These are phyloP conservation scores for Paradendryphiella salina DNA, from an alignment of 2,329 filamentous ascomycete genomes.

Conservation along the genomic window DNA sequence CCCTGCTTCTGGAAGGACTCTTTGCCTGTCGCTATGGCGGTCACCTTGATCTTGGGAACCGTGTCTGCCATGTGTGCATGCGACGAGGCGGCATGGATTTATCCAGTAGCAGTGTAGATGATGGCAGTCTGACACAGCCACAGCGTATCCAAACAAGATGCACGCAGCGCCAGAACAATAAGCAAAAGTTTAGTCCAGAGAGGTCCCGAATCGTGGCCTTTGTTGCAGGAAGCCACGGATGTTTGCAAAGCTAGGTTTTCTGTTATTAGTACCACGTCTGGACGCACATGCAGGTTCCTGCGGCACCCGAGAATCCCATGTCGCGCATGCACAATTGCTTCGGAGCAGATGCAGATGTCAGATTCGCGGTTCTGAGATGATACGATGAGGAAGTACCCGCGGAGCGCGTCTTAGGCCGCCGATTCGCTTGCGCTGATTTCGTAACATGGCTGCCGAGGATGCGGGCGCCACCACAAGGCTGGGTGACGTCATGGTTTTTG, in stretches of 20 bases:
- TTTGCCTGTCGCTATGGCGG: conserved; percentile 42
- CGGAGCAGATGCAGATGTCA: neutral
- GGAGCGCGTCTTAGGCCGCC: conserved; percentile 5
- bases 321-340: conserved; percentile 1
- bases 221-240: conserved; percentile 22
- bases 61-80: conserved; percentile 42
- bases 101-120: neutral
- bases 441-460: conserved; percentile 1
- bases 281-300: conserved; percentile 6
- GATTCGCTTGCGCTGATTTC: conserved; percentile 1
- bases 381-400: conserved; percentile 8
- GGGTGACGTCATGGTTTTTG: conserved; percentile 10
- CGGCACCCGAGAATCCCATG: conserved; percentile 6
- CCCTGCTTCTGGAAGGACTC: conserved; percentile 39
- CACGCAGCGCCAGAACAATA: neutral
- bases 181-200: neutral
- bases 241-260: conserved; percentile 11
- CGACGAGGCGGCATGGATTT: conserved; percentile 21
- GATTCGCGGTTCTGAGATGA: neutral
- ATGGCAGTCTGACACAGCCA: neutral
- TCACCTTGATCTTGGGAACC: conserved; percentile 51
- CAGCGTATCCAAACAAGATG: neutral
- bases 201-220: neutral
- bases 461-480: neutral
- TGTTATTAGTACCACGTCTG: conserved; percentile 13